These are phyloP conservation scores for Ogataea degrootiae DNA, from an alignment of 805 yeast genomes.

Conservation along the genomic window DNA sequence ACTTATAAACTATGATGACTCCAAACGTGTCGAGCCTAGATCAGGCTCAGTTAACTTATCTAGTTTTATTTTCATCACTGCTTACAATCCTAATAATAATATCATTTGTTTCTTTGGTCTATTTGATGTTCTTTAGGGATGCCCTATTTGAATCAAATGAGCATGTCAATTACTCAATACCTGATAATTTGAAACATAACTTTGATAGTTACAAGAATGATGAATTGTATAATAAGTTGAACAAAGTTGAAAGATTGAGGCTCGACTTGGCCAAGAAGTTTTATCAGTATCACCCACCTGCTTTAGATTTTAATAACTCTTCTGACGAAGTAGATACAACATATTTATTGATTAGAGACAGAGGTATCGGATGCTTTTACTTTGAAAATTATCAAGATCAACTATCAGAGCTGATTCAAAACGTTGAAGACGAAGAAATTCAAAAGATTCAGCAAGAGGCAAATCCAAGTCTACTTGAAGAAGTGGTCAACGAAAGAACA, in stretches of 20 bases:
- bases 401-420: constrained; percentile 19
- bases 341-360: constrained; percentile 28
- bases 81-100: constrained; percentile 21
- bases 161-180: constrained; percentile 18
- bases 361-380: constrained; percentile 31
- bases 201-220: constrained; percentile 15
- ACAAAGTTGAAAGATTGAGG: constrained; percentile 18
- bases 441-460: background rate
- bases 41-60: constrained; percentile 20
- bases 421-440: constrained; percentile 14
- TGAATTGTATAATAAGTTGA: constrained; percentile 16
- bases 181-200: constrained; percentile 20
- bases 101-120: constrained; percentile 21
- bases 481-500: constrained; percentile 13
- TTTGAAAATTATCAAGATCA: constrained; percentile 31
- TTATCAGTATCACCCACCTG: constrained; percentile 21
- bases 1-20: background rate
- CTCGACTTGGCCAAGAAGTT: constrained; percentile 23
- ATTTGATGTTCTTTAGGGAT: constrained; percentile 24
- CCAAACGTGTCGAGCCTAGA: constrained; percentile 9
- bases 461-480: background rate
- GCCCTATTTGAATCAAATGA: constrained; percentile 8
- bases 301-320: constrained; percentile 21
- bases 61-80: constrained; percentile 24
- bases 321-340: constrained; percentile 26